These are phyloP conservation scores for Suillus discolor DNA, from an alignment of 768 basidiomycete species.

Conservation along the genomic window DNA sequence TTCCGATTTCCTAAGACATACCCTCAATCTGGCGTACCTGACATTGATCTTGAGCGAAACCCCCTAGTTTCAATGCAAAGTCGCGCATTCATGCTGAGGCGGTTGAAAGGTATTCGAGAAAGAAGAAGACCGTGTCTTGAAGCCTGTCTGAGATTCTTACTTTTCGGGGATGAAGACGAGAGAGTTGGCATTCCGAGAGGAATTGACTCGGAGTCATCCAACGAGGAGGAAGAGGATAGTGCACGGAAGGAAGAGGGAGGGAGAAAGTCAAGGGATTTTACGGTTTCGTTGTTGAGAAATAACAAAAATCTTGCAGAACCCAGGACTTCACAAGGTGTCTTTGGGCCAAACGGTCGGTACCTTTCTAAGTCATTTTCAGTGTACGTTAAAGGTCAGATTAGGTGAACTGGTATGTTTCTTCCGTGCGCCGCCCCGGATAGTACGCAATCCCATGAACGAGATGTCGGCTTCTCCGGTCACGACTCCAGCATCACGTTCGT, in stretches of 20 bases:
- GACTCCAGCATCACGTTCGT: slow-evolving; percentile 26
- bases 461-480: slow-evolving; percentile 49
- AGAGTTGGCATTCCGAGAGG: slow-evolving; percentile 39
- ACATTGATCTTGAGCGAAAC: slow-evolving; percentile 82
- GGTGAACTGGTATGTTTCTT: slow-evolving; percentile 90
- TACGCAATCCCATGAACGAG: slow-evolving; percentile 55
- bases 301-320: slow-evolving; percentile 85
- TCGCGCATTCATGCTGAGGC: slow-evolving; percentile 77
- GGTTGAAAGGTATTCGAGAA: slow-evolving; percentile 72
- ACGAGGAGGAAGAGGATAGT: slow-evolving; percentile 62
- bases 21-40: slow-evolving; percentile 67
- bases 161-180: slow-evolving; percentile 68
- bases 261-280: slow-evolving; percentile 50
- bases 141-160: slow-evolving; percentile 77
- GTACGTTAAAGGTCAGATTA: slow-evolving; percentile 32
- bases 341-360: slow-evolving; percentile 80
- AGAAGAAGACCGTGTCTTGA: slow-evolving; percentile 83
- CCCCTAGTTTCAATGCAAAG: slow-evolving; percentile 78
- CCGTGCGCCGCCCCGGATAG: slow-evolving; percentile 70
- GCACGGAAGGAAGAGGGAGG: slow-evolving; percentile 19
- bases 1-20: slow-evolving; percentile 90
- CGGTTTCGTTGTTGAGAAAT: slow-evolving; percentile 57
- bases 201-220: slow-evolving; percentile 63
- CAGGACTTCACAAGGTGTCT: slow-evolving; percentile 83
- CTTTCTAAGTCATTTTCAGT: background rate